Conservation (phyloP, 331 rosid species). For the Rhamnella rubrinervis region DNA sequence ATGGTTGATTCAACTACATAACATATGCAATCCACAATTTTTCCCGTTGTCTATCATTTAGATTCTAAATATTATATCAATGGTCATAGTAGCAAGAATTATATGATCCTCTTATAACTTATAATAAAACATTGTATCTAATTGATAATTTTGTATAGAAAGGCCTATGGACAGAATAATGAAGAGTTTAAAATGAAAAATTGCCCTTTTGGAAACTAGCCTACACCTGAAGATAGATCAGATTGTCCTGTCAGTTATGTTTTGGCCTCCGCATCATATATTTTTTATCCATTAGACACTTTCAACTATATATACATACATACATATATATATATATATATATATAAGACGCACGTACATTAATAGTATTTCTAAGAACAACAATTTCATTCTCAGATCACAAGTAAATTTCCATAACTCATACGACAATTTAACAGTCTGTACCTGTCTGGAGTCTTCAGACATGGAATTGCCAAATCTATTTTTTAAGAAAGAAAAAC, state of each 20-base stretch:
- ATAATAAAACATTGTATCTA: not conserved
- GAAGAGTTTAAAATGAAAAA: not conserved
- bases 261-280: not conserved
- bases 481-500: conserved; percentile 9
- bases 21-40: not conserved
- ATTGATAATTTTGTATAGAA: not conserved
- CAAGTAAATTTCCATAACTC: conserved; percentile 3
- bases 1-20: not conserved
- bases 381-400: not conserved
- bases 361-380: not conserved
- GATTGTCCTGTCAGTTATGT: not conserved
- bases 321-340: too few species aligned
- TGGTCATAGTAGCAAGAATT: too few species aligned
- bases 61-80: too few species aligned
- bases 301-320: not conserved
- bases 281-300: not conserved
- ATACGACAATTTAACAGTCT: conserved; percentile 20
- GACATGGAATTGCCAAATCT: conserved; percentile 81
- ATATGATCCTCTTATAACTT: too few species aligned
- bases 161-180: not conserved
- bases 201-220: not conserved
- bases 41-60: too few species aligned
- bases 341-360: not conserved
- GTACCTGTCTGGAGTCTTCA: conserved; percentile 92
- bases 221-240: not conserved